Evolutionary conservation across 164 flowering plant genomes (phyloP).

Genomic region (Chloranthus sessilifolius): DNA sequence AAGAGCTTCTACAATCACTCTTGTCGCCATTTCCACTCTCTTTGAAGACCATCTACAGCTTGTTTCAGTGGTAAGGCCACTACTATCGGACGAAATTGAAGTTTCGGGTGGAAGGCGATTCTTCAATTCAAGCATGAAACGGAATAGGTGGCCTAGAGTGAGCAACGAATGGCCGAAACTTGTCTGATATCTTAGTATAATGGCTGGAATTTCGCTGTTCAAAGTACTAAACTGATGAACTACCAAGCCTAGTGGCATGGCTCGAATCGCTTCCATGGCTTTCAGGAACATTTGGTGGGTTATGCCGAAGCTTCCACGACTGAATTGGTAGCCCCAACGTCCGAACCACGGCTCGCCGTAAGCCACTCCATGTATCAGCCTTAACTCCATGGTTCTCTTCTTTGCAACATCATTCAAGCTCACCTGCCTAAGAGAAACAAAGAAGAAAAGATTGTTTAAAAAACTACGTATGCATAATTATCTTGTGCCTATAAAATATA

Average conservation of each 20-base stretch:
- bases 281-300: constrained; percentile 53
- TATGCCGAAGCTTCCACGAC: constrained; percentile 70
- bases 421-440: constrained; percentile 52
- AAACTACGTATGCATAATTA: too few species aligned
- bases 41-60: constrained; percentile 85
- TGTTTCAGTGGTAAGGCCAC: constrained; percentile 30
- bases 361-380: constrained; percentile 71
- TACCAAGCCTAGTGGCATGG: constrained; percentile 50
- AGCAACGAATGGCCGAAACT: constrained; percentile 48
- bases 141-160: constrained; percentile 58
- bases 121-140: constrained; percentile 66
- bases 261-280: constrained; percentile 63
- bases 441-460: not conserved
- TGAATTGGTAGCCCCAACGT: constrained; percentile 81
- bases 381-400: constrained; percentile 76
- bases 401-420: constrained; percentile 60
- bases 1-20: constrained; percentile 75
- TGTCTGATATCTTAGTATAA: constrained; percentile 54
- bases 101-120: constrained; percentile 43
- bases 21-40: constrained; percentile 79
- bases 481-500: not conserved
- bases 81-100: not conserved
- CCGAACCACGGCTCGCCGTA: constrained; percentile 81
- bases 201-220: constrained; percentile 30
- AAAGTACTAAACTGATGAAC: constrained; percentile 27